Conservation (phyloP, 2,329 filamentous ascomycete genomes). For the Fusarium redolens region DNA sequence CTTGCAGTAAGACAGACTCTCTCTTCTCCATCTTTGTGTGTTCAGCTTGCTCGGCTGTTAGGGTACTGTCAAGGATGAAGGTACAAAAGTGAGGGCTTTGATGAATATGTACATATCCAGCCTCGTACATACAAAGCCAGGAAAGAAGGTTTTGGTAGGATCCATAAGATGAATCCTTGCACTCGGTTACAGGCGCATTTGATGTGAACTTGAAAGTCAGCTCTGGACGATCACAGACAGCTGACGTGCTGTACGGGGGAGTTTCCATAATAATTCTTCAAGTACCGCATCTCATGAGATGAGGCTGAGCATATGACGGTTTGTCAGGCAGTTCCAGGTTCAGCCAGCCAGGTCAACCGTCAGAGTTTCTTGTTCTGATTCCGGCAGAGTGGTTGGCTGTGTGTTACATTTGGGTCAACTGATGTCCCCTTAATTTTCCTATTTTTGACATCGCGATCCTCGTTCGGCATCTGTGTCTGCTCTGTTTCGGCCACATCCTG, state of each 20-base stretch:
- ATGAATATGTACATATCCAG: constrained; percentile 2
- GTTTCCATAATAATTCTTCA: constrained; percentile 7
- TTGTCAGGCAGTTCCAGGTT: constrained; percentile 23
- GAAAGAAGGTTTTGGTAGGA: constrained; percentile 22
- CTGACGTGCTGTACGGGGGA: constrained; percentile 15
- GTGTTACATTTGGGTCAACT: constrained; percentile 15
- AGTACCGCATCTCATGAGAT: constrained; percentile 2
- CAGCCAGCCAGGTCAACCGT: constrained; percentile 31
- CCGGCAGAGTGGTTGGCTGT: constrained; percentile 16
- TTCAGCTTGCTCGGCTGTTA: constrained; percentile 9
- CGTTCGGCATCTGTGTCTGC: constrained; percentile 12
- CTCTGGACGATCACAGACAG: constrained; percentile 19
- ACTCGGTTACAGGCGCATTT: constrained; percentile 13
- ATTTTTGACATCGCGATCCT: constrained; percentile 15
- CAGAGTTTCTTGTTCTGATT: constrained; percentile 16
- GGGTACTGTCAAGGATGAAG: not conserved
- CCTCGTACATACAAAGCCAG: not conserved
- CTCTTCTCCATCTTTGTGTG: constrained; percentile 16
- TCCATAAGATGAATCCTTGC: constrained; percentile 17
- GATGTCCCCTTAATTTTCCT: constrained; percentile 13
- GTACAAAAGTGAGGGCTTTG: constrained; percentile 1
- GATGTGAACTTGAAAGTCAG: constrained; percentile 5
- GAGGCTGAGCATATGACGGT: constrained; percentile 22
- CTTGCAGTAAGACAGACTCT: not conserved
- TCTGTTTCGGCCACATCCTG: constrained; percentile 21